Percentiles rank a stretch among this genome's conserved stretches.
Evolutionary conservation across 495 filamentous ascomycete genomes (phyloP).

Genomic region (Tetracladium marchalianum): DNA sequence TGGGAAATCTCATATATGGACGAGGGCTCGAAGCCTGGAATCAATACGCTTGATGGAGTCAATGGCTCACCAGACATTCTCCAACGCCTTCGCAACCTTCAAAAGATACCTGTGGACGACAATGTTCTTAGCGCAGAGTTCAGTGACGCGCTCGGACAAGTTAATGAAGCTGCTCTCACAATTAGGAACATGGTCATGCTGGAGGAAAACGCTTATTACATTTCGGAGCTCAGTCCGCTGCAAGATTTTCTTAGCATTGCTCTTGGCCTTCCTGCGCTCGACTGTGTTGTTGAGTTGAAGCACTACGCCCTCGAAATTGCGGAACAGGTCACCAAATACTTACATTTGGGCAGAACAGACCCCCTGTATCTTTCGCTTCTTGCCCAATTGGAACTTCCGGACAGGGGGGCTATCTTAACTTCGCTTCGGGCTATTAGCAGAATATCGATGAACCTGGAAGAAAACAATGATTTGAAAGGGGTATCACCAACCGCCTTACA

Average conservation of each 20-base stretch:
- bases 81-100: conserved; percentile 49
- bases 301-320: conserved; percentile 89
- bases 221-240: conserved; percentile 60
- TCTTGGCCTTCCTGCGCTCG: conserved; percentile 64
- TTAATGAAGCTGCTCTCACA: conserved; percentile 81
- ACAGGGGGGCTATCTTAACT: conserved; percentile 79
- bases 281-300: conserved; percentile 74
- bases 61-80: conserved; percentile 69
- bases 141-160: conserved; percentile 55
- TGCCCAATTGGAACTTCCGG: conserved; percentile 55
- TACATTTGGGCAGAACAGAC: conserved; percentile 58
- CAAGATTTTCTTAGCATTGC: conserved; percentile 75
- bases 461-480: conserved; percentile 62
- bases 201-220: conserved; percentile 74
- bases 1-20: conserved; percentile 68
- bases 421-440: conserved; percentile 78
- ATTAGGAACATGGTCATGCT: conserved; percentile 90
- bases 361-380: conserved; percentile 71
- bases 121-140: conserved; percentile 66
- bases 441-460: conserved; percentile 75
- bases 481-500: conserved; percentile 57
- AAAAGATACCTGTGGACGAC: conserved; percentile 49
- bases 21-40: conserved; percentile 36
- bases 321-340: conserved; percentile 77
- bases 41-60: conserved; percentile 58